Base-by-base conservation (phyloP, 1,139 yeast species). In the Candida sanyaensis region DNA sequence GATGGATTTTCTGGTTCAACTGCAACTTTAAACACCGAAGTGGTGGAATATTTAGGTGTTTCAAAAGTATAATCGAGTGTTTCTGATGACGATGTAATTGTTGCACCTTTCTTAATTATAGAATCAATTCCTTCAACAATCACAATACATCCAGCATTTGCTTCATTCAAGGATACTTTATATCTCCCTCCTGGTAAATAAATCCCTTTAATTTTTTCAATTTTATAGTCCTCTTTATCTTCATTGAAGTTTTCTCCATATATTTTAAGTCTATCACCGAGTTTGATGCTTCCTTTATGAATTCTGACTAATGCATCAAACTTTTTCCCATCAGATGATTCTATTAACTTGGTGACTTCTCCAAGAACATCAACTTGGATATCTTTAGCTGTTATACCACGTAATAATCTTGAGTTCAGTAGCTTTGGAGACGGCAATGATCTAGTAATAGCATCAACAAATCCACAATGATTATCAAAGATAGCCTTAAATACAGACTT, bases 1-100 rank as follows among this genome's bases (percentile, higher is more conserved):
- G 89, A 78, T 0, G 97, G 97, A 32, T 78, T 75, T 21, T 78
- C 75, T 0, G 98, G 96, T 57, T 91, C 96, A 13, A 93, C 78
- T 0, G 96, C 91, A 4, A 92, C 81, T 59, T 90, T 90, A 58
- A 88, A 81, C 1, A 88, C 84, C 0, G 96, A 82, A 42, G 74
- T 73, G 5, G 72, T 67, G 7, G 81, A 62, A 50, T 73, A 77
- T 39, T 77, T 73, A 7, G 76, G 60, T 0, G 79, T 74, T 41
- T 65, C 68, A 57, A 80, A 75, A 26, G 66, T 63, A 30, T 60
- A 58, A 9, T 42, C 26, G 30, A 31, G 32, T 4, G 44, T 45
- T 7, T 31, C 51, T 23, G 27, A 32, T 37, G 17, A 37, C 32
- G 11, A 54, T 49, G 21, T 64, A 69, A 51, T 68, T 60, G 0